A percentile compares a stretch with the other conserved stretches of the same genome.
Conservation (phyloP, 192 early-diverging fungal genomes). For the Coemansia sp. region DNA sequence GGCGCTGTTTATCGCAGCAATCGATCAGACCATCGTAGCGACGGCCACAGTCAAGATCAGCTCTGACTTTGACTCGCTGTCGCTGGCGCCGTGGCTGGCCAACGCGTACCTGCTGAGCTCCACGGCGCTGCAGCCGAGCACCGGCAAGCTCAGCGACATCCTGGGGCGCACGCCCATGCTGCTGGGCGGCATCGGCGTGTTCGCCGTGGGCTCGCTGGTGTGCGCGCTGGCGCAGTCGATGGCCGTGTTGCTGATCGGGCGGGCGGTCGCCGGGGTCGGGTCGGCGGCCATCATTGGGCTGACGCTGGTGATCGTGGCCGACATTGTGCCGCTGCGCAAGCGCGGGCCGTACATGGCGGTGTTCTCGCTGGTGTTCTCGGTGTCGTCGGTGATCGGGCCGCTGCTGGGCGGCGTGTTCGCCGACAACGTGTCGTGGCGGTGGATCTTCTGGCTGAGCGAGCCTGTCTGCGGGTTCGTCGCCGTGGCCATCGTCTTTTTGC, state of each 20-base stretch:
- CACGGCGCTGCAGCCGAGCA: conserved; percentile 76
- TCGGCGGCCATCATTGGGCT: conserved; percentile 65
- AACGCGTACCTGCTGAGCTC: conserved; percentile 66
- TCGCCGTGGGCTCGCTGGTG: conserved; percentile 57
- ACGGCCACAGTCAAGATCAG: conserved; percentile 67
- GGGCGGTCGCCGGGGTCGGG: conserved; percentile 65
- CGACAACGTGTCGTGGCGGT: conserved; percentile 55
- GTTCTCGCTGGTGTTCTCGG: conserved; percentile 58
- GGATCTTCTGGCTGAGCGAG: conserved; percentile 66
- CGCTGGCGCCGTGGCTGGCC: conserved; percentile 76
- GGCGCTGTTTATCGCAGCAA: conserved; percentile 61
- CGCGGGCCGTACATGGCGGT: conserved; percentile 65
- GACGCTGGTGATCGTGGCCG: conserved; percentile 68
- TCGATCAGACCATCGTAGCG: conserved; percentile 76
- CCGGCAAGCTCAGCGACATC: conserved; percentile 79
- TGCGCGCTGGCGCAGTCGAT: conserved; percentile 60
- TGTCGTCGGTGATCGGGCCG: conserved; percentile 60
- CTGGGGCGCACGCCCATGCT: conserved; percentile 70
- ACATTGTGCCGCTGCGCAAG: conserved; percentile 64
- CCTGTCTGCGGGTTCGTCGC: conserved; percentile 53
- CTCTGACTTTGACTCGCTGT: conserved; percentile 57
- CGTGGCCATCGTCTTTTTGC: conserved; percentile 34
- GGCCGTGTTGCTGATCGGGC: conserved; percentile 61
- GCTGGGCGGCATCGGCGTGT: conserved; percentile 54
- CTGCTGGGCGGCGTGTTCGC: conserved; percentile 60